phyloP scores from a whole-genome alignment of 768 basidiomycete species.

The Leccinum ochraceum region DNA sequence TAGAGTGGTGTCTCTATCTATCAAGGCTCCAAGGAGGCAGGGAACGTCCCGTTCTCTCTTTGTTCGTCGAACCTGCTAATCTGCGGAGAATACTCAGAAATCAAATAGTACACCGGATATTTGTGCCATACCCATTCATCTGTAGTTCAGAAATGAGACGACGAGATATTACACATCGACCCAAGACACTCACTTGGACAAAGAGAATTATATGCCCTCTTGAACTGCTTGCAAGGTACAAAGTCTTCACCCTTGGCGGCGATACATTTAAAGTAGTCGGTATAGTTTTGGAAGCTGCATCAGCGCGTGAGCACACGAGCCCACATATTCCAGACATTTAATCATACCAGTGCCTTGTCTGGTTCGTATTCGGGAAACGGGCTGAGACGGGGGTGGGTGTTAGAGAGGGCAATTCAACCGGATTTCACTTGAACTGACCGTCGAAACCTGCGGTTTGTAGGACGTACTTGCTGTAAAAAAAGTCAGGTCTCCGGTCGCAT shows the following conservation, averaged over 20 bases:
- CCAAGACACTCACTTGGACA: constrained; percentile 83
- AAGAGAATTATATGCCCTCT: constrained; percentile 91
- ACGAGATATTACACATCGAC: background rate
- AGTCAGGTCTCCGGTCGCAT: constrained; percentile 14
- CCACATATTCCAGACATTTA: background rate
- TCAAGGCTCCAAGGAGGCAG: constrained; percentile 83
- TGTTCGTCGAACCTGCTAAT: constrained; percentile 92
- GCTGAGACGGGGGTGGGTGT: constrained; percentile 44
- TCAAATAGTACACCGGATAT: background rate
- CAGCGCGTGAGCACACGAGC: constrained; percentile 1
- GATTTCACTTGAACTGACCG: constrained; percentile 44
- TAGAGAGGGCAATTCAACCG: constrained; percentile 5
- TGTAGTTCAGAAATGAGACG: constrained; percentile 33
- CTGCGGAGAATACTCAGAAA: constrained; percentile 39
- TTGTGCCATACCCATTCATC: constrained; percentile 82
- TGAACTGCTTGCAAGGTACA: constrained; percentile 99
- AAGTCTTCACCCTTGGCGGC: constrained; percentile 97
- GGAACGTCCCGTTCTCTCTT: constrained; percentile 90
- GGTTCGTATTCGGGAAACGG: constrained; percentile 89
- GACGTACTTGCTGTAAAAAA: constrained; percentile 66
- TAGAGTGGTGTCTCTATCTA: constrained; percentile 14
- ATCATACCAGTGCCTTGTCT: constrained; percentile 92
- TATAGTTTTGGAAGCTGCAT: constrained; percentile 93
- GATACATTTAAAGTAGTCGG: constrained; percentile 98
- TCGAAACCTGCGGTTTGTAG: constrained; percentile 97